Evolutionary conservation across 2,329 filamentous ascomycete genomes (phyloP).

Genomic region (Neobulgaria alba): DNA sequence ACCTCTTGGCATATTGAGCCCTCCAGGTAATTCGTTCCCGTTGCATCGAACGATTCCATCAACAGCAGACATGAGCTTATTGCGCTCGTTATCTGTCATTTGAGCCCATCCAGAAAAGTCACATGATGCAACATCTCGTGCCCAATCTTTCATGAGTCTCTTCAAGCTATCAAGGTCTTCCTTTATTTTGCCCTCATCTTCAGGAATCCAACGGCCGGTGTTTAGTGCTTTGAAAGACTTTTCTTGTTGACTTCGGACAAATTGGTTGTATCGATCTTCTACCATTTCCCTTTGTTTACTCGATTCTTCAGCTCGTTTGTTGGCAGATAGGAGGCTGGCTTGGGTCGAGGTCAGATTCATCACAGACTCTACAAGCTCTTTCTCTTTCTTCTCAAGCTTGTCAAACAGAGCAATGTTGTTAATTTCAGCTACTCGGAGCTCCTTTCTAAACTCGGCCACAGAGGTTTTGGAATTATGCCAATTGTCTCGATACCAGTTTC

Average conservation of each 20-base stretch:
- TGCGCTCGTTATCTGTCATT: neutral
- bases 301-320: too few relatives aligned
- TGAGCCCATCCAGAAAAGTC: neutral
- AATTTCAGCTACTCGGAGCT: too few relatives aligned
- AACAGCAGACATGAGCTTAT: neutral
- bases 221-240: conserved; percentile 8
- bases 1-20: neutral
- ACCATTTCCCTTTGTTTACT: too few relatives aligned
- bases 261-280: neutral
- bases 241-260: conserved; percentile 9
- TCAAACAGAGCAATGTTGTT: too few relatives aligned
- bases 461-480: too few relatives aligned
- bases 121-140: neutral
- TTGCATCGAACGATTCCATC: neutral
- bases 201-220: conserved; percentile 9
- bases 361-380: too few relatives aligned
- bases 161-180: conserved; percentile 5
- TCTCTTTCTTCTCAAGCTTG: too few relatives aligned
- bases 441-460: too few relatives aligned
- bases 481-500: too few relatives aligned
- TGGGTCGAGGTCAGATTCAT: too few relatives aligned
- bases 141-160: neutral
- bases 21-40: neutral
- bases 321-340: too few relatives aligned
- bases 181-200: conserved; percentile 7